A percentile compares a stretch with the other conserved stretches of the same genome.
These are phyloP conservation scores for Smittium culicis DNA, from an alignment of 371 early-diverging fungal species.

Conservation along the genomic window DNA sequence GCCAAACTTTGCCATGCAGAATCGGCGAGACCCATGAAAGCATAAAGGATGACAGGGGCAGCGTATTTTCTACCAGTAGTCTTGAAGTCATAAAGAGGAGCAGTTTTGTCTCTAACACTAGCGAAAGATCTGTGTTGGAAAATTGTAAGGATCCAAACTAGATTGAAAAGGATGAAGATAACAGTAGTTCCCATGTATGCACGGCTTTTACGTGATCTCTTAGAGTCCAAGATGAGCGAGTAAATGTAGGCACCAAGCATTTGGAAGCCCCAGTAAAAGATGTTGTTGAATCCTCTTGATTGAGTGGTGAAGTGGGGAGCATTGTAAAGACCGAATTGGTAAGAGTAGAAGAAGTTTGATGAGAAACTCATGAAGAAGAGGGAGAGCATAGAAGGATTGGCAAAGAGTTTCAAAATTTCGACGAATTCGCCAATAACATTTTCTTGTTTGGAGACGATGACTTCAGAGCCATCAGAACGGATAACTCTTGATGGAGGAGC, in stretches of 20 bases:
- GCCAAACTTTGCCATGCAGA: slow-evolving; percentile 52
- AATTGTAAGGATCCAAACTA: slow-evolving; percentile 44
- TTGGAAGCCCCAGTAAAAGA: slow-evolving; percentile 54
- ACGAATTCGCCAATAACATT: slow-evolving; percentile 31
- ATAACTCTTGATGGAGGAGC: slow-evolving; percentile 43
- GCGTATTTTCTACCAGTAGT: slow-evolving; percentile 33
- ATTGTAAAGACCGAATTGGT: slow-evolving; percentile 38
- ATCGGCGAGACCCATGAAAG: slow-evolving; percentile 49
- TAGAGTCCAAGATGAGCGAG: slow-evolving; percentile 40
- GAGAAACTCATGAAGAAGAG: slow-evolving; percentile 54
- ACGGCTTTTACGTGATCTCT: slow-evolving; percentile 36
- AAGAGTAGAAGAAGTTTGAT: slow-evolving; percentile 63
- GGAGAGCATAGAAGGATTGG: slow-evolving; percentile 44
- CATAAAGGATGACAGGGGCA: slow-evolving; percentile 48
- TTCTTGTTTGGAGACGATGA: slow-evolving; percentile 32
- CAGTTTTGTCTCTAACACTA: neutral
- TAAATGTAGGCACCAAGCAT: slow-evolving; percentile 40
- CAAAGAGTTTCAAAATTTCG: slow-evolving; percentile 45
- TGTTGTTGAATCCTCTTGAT: slow-evolving; percentile 46
- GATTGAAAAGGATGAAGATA: slow-evolving; percentile 31
- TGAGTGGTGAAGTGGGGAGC: slow-evolving; percentile 37
- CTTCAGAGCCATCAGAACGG: slow-evolving; percentile 45
- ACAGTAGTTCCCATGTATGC: slow-evolving; percentile 36
- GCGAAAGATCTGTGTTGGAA: slow-evolving; percentile 37
- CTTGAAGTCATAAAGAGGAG: slow-evolving; percentile 15